Percentiles rank a stretch among this genome's conserved stretches.
These are phyloP conservation scores for Paraurostyla sp. DNA, from an alignment of 73 alveolate species.

Conservation along the genomic window DNA sequence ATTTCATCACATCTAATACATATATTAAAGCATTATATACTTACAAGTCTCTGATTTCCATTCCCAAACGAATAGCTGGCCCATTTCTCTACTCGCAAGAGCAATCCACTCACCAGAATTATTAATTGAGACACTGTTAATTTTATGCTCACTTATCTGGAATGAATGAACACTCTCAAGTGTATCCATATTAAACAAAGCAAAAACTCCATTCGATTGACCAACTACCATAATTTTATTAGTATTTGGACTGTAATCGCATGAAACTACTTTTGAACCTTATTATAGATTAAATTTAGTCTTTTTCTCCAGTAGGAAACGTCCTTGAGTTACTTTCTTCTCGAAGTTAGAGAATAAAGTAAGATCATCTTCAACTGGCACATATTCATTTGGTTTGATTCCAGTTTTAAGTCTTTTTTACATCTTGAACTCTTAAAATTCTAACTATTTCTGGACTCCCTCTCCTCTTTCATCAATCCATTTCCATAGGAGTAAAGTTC, in stretches of 20 bases:
- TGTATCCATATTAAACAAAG: constrained; percentile 87
- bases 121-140: constrained; percentile 87
- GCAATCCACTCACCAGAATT: constrained; percentile 97
- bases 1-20: constrained; percentile 78
- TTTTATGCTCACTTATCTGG: constrained; percentile 88
- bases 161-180: constrained; percentile 85
- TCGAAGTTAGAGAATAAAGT: constrained; percentile 83
- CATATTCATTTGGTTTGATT: constrained; percentile 66
- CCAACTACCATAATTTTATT: constrained; percentile 90
- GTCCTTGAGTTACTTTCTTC: constrained; percentile 78
- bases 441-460: constrained; percentile 76
- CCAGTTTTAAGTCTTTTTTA: constrained; percentile 72
- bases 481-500: constrained; percentile 95
- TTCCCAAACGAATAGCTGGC: constrained; percentile 97
- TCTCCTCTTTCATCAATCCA: constrained; percentile 89
- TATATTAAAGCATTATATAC: background rate
- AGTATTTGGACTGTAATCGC: constrained; percentile 68
- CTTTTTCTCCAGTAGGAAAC: constrained; percentile 93
- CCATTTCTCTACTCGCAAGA: constrained; percentile 82
- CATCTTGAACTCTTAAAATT: constrained; percentile 78
- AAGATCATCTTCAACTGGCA: constrained; percentile 50
- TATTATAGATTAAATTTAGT: constrained; percentile 81
- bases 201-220: constrained; percentile 87
- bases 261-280: constrained; percentile 77
- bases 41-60: constrained; percentile 94